phyloP scores from a whole-genome alignment of 768 basidiomycete species.

The Botryobasidium botryosum region DNA sequence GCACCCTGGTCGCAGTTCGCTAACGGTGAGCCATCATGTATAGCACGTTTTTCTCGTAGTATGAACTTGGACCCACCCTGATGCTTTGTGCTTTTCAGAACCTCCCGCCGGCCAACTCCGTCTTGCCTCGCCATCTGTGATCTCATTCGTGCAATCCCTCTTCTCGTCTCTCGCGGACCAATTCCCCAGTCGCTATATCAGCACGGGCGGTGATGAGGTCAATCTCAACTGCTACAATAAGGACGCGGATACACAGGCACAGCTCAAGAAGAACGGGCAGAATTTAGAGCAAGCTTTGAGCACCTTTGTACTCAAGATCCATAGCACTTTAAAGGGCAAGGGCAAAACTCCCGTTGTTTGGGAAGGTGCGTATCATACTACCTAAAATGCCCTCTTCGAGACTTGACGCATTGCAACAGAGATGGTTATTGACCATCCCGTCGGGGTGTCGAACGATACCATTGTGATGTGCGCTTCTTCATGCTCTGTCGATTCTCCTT shows the following conservation, averaged over 20 bases:
- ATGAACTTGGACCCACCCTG: not conserved
- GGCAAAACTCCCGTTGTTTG: conserved; percentile 72
- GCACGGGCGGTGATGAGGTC: conserved; percentile 71
- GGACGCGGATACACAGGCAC: conserved; percentile 41
- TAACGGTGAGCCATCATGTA: conserved; percentile 20
- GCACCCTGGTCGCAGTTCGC: conserved; percentile 34
- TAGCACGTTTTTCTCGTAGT: not conserved
- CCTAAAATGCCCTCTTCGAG: too few relatives aligned
- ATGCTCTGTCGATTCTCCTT: conserved; percentile 3
- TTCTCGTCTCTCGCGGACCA: conserved; percentile 26
- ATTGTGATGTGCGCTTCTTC: conserved; percentile 33
- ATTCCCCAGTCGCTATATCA: conserved; percentile 45
- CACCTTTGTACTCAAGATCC: conserved; percentile 42
- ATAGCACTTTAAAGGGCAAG: conserved; percentile 32
- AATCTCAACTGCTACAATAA: conserved; percentile 47
- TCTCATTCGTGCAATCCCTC: conserved; percentile 40
- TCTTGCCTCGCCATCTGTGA: conserved; percentile 41
- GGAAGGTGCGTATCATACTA: conserved; percentile 36
- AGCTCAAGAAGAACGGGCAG: conserved; percentile 31
- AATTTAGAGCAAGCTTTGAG: conserved; percentile 50
- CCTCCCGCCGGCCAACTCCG: conserved; percentile 76
- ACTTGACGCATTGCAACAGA: too few relatives aligned
- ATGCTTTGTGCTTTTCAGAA: conserved; percentile 20
- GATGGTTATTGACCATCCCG: conserved; percentile 41
- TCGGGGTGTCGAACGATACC: conserved; percentile 33